Evolutionary conservation across 768 basidiomycete genomes (phyloP), one percentile per base, ranked within the genome.

Genomic region (Boletus patriciae): DNA sequence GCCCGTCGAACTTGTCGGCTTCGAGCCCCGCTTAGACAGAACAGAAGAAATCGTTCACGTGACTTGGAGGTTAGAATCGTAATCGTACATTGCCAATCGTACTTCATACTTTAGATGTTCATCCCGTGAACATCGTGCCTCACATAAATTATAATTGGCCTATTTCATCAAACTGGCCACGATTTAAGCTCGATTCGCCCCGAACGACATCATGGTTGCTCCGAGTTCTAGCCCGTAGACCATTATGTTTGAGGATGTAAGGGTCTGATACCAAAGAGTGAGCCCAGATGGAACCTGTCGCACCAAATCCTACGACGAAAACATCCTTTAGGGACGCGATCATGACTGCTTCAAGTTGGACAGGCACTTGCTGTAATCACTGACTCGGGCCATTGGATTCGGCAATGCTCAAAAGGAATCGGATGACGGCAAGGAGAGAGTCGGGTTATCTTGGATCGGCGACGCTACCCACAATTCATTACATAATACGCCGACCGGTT

Each of bases 301-400:
- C 87, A 12, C 87, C 86, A 58, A 83, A 82, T 2, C 85, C 84
- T n/a, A 86, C 81, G 16, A 86, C 68, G 2, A 86, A 75, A 16
- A 85, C 74, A 23, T 86, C 81, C 59, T 81, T 80, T 27, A n/a
- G n/a, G n/a, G n/a, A n/a, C n/a, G n/a, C n/a, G n/a, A n/a, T n/a
- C n/a, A n/a, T n/a, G n/a, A n/a, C n/a, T n/a, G n/a, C n/a, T n/a
- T n/a, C 13, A 42, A 15, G 38, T 40, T 46, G 19, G 34, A 12
- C 8, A n/a, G 27, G 37, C 12, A 46, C 46, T 33, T 33, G 9
- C 46, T 46, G 7, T 46, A 33, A 46, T 7, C 27, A 7, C 18
- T 29, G 46, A 46, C 27, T 29, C 10, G 23, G 44, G 12, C 9
- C 18, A 43, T 13, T 15, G 13, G 15, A 25, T 23, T 5, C 4